Base-by-base conservation (phyloP, 202 grass and related monocot species). In the Schoenoplectus triqueter region DNA sequence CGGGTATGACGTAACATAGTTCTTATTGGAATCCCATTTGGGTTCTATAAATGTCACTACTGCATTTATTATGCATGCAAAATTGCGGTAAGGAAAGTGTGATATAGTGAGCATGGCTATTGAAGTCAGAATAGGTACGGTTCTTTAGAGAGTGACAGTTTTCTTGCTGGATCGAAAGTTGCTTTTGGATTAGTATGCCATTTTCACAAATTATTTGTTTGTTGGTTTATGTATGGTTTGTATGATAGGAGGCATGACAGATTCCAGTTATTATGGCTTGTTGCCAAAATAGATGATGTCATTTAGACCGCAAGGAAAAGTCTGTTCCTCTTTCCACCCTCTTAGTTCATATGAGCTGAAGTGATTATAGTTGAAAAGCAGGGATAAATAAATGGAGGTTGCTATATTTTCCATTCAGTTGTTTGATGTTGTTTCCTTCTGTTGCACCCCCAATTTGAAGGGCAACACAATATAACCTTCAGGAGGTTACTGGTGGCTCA, bases 191-290 rank as follows among this genome's bases (percentile, higher is more conserved):
- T 31, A 31, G 31, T 31, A 15, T 59, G 56, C 56, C 56, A 15
- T 59, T 49, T 59, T 59, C 56, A 15, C 56, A n/a, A 59, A 15
- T 59, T 59, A 50, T n/a, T 45, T 49, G n/a, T n/a, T 39, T 66
- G 51, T 56, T n/a, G 3, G 17, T 40, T 77, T n/a, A 18, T 39
- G 73, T 77, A 51, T 77, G 51, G 3, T 78, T 78, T 10, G 7
- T 78, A 41, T 78, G 11, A 78, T 78, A 59, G 52, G 52, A 78
- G 56, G 74, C 22, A 60, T n/a, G 52, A n/a, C 55, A 2, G 6
- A 59, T 59, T 41, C 5, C 52, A 41, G 13, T 42, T 77, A 9
- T 54, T 76, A 55, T 5, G 19, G 39, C 73, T 56, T 56, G 73
- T 51, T 31, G 69, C 17, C 50, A 51, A 50, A 4, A 31, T 31